Conservation (phyloP, 1,284 basidiomycete genomes). For the Marasmius fiardii region DNA sequence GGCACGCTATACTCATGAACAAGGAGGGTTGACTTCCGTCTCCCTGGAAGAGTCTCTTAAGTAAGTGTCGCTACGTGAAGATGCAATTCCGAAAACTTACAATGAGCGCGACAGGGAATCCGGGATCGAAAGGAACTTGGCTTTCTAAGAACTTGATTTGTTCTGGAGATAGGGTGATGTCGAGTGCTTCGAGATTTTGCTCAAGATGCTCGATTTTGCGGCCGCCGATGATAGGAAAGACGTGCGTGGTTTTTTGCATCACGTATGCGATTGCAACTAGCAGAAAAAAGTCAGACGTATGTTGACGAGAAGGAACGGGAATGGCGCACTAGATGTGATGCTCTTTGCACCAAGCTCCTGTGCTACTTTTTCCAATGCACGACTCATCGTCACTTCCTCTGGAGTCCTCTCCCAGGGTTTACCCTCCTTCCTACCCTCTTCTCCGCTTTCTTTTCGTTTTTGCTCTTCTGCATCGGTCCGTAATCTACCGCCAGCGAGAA, state of each 20-base stretch:
- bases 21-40: conserved; percentile 5
- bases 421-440: conserved; percentile 25
- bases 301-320: background rate
- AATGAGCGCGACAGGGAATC: conserved; percentile 27
- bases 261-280: conserved; percentile 36
- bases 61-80: background rate
- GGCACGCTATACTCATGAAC: conserved; percentile 1
- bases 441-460: conserved; percentile 27
- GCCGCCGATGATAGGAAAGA: conserved; percentile 40
- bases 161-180: conserved; percentile 30
- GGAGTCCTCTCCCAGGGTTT: conserved; percentile 29
- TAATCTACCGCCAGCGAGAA: conserved; percentile 34
- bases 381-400: conserved; percentile 26
- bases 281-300: background rate
- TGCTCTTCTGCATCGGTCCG: conserved; percentile 35
- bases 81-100: conserved; percentile 3
- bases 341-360: conserved; percentile 26
- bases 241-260: conserved; percentile 37
- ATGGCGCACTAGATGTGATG: conserved; percentile 21
- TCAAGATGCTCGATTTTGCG: conserved; percentile 40
- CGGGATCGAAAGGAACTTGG: conserved; percentile 31
- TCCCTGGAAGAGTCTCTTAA: background rate
- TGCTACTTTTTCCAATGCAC: conserved; percentile 33
- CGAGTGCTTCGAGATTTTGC: conserved; percentile 38
- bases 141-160: conserved; percentile 36